Evolutionary conservation across 441 rosid species (phyloP).

Genomic region (Melastoma candidum): DNA sequence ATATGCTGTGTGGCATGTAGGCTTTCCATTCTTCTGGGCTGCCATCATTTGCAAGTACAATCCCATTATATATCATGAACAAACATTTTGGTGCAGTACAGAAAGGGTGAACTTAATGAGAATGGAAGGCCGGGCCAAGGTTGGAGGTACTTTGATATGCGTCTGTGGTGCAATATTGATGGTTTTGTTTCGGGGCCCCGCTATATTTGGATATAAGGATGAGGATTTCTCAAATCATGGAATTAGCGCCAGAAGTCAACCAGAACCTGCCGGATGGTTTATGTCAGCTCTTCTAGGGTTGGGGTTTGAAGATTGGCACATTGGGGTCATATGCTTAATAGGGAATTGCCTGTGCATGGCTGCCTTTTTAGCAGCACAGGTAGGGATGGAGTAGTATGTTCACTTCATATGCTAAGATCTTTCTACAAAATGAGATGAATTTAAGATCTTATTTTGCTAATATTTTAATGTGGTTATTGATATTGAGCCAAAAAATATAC

Average conservation of each 20-base stretch:
- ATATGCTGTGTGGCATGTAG: neutral
- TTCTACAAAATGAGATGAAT: no score
- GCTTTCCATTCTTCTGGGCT: no score
- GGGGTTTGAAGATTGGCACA: constrained; percentile 69
- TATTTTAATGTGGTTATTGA: no score
- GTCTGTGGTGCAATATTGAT: constrained; percentile 82
- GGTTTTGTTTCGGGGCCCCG: constrained; percentile 87
- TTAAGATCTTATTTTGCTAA: no score
- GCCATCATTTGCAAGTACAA: no score
- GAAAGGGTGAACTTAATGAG: constrained; percentile 70
- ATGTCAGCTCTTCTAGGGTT: constrained; percentile 43
- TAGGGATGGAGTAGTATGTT: neutral
- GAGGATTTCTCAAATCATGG: constrained; percentile 44
- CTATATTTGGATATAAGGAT: constrained; percentile 51
- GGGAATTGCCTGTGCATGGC: constrained; percentile 99
- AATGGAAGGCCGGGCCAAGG: constrained; percentile 88
- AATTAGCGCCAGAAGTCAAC: constrained; percentile 75
- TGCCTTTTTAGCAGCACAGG: constrained; percentile 88
- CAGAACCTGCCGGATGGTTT: constrained; percentile 84
- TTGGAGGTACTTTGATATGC: constrained; percentile 72
- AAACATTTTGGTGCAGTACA: constrained; percentile 51
- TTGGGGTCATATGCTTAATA: constrained; percentile 86
- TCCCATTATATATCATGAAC: neutral
- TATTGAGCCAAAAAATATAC: no score
- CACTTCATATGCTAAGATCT: no score